A percentile compares a stretch with the other conserved stretches of the same genome.
These are phyloP conservation scores for Myxozyma mucilagina DNA, from an alignment of 805 yeast species.

Conservation along the genomic window DNA sequence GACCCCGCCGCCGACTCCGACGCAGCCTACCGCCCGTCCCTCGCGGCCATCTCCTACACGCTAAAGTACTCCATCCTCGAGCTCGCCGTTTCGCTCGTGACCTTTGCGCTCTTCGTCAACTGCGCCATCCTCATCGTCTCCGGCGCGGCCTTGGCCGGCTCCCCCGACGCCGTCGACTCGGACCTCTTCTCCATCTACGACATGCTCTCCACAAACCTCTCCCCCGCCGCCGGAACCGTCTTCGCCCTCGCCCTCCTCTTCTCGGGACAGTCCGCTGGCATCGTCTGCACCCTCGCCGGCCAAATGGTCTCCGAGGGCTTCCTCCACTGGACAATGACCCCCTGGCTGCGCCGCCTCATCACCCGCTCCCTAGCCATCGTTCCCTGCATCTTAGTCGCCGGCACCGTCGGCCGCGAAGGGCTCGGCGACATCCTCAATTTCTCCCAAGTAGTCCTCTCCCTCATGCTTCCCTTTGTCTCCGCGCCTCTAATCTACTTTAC, in stretches of 20 bases:
- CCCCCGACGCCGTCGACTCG: conserved; percentile 68
- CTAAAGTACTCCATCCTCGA: conserved; percentile 73
- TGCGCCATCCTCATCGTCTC: conserved; percentile 79
- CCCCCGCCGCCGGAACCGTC: conserved; percentile 76
- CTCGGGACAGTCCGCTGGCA: conserved; percentile 89
- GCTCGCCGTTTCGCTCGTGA: conserved; percentile 64
- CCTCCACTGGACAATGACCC: conserved; percentile 73
- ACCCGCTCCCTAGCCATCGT: conserved; percentile 78
- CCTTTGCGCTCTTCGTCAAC: conserved; percentile 84
- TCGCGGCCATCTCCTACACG: conserved; percentile 70
- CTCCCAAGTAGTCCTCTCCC: conserved; percentile 82
- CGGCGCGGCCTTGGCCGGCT: conserved; percentile 71
- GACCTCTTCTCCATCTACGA: conserved; percentile 77
- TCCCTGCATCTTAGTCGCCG: conserved; percentile 75
- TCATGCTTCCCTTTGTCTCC: conserved; percentile 77
- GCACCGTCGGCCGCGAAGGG: conserved; percentile 72
- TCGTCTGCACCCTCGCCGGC: conserved; percentile 91
- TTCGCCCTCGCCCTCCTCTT: conserved; percentile 82
- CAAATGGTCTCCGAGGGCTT: conserved; percentile 89
- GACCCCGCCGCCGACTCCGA: conserved; percentile 32
- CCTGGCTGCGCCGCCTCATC: conserved; percentile 75
- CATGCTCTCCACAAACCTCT: conserved; percentile 58
- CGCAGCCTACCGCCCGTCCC: conserved; percentile 62
- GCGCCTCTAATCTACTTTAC: conserved; percentile 88
- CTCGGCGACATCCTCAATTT: conserved; percentile 70